Evolutionary conservation across 2,329 filamentous ascomycete species (phyloP), one percentile per base, ranked within the genome.

Genomic region (Whalleya microplaca): DNA sequence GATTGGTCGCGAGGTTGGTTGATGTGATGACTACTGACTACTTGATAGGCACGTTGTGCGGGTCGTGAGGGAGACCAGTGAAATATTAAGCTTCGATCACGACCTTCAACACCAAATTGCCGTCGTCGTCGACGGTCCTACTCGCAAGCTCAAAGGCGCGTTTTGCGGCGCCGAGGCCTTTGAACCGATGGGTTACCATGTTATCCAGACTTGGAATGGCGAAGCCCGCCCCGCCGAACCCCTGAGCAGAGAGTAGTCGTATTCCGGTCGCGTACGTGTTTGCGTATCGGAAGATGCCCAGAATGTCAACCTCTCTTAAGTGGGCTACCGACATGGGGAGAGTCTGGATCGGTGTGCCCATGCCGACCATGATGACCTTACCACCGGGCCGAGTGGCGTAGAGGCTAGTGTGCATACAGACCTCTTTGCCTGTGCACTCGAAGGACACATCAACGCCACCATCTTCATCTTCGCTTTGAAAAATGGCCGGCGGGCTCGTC

Each of bases 261-360:
- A 92, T 88, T n/a, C 88, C 89, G 0, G 84, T 87, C 3, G 84
- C 79, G 67, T 92, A 92, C 0, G 88, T 90, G 71, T 91, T 90
- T 23, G 87, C 87, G 64, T 92, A 92, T 50, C 89, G 82, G 74
- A 92, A 92, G 48, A 91, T 86, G 29, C 89, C 89, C 12, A 91
- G 74, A 41, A 92, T 88, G 68, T 92, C 89, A 45, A 92, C 84
- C 75, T 93, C 90, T 29, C 88, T 82, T 21, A 91, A 77, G 42
- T 90, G 87, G 4, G 89, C 89, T 4, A 87, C 86, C 2, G 86
- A 90, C 51, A 93, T 76, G 1, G 89, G 89, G 7, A 92, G 79
- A 0, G 87, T 92, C 71, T 92, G 88, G 42, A 91, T 83, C 0
- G 89, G 89, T 2, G 85, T 90, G 46, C 90, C 90, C 89, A 92